phyloP scores from a whole-genome alignment of 768 basidiomycete genomes.

The Nevesoporus exiguus region DNA sequence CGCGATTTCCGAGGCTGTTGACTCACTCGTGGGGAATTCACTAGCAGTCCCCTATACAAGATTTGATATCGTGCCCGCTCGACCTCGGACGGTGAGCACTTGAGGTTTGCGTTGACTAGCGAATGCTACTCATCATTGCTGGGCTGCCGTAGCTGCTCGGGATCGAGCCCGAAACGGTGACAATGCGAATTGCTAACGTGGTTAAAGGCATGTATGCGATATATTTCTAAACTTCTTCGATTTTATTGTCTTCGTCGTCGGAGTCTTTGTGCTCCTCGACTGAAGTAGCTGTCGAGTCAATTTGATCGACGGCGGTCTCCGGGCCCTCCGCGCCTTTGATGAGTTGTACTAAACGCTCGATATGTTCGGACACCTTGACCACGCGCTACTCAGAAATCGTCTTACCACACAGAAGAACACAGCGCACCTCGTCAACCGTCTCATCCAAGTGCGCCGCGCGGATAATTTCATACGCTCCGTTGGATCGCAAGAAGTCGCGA shows the following conservation, averaged over 20 bases:
- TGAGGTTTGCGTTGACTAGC: neutral
- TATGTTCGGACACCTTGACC: slow-evolving; percentile 74
- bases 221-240: slow-evolving; percentile 64
- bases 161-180: slow-evolving; percentile 1
- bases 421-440: slow-evolving; percentile 66
- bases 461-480: slow-evolving; percentile 87
- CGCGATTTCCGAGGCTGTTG: slow-evolving; percentile 13
- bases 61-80: neutral
- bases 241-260: slow-evolving; percentile 68
- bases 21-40: slow-evolving; percentile 21
- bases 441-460: slow-evolving; percentile 76
- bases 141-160: neutral
- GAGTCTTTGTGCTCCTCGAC: slow-evolving; percentile 26
- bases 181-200: slow-evolving; percentile 3
- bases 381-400: neutral
- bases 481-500: slow-evolving; percentile 69
- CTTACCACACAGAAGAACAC: neutral
- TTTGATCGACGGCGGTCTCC: slow-evolving; percentile 40
- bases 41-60: neutral
- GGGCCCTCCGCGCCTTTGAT: slow-evolving; percentile 73
- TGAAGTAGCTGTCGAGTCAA: slow-evolving; percentile 20
- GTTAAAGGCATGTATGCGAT: slow-evolving; percentile 15
- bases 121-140: neutral
- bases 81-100: neutral
- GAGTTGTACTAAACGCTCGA: slow-evolving; percentile 85